Evolutionary conservation across 2,329 filamentous ascomycete genomes (phyloP), one percentile per base, ranked within the genome.

Genomic region (Xylariaceae sp.): DNA sequence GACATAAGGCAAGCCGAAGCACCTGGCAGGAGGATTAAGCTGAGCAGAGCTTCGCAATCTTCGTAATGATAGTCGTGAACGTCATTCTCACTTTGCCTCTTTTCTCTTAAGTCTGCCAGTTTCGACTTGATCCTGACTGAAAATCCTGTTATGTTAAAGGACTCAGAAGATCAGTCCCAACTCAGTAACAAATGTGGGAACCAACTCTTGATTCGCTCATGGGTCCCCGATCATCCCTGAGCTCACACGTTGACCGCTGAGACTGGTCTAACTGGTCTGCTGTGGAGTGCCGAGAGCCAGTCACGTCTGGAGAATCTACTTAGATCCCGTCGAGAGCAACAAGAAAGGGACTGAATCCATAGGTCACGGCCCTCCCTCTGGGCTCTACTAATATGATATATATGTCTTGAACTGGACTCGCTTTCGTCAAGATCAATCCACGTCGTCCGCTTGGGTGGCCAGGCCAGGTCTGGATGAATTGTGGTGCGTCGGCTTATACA

Each of bases 191-290:
- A 44, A 54, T 53, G 51, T 52, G 44, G 44, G 20, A 54, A 48
- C 16, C 54, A 20, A 42, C 26, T 42, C 41, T 50, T 42, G 52
- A 58, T 54, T 52, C 37, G 54, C 45, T 59, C 42, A 42, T 40
- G 48, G 44, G 60, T 57, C 41, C 52, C 57, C 62, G 54, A 65
- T 62, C 54, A 66, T 61, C 64, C 64, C 52, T 63, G 61, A 56
- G 59, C 57, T 60, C 65, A 65, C 62, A 68, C 67, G 66, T 69
- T 67, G 65, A 65, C 65, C 65, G 56, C 60, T 57, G 62, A 63
- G 42, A 67, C 58, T 67, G 64, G 67, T 47, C 61, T 56, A 56
- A 52, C 56, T 52, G 57, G 52, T 57, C 59, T 61, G 52, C 51
- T 50, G 62, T 59, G 50, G 60, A 61, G 56, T 52, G 42, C 44